Evolutionary conservation across 139 green algal genomes (phyloP).

Genomic region (Diplosphaera chodatii): DNA sequence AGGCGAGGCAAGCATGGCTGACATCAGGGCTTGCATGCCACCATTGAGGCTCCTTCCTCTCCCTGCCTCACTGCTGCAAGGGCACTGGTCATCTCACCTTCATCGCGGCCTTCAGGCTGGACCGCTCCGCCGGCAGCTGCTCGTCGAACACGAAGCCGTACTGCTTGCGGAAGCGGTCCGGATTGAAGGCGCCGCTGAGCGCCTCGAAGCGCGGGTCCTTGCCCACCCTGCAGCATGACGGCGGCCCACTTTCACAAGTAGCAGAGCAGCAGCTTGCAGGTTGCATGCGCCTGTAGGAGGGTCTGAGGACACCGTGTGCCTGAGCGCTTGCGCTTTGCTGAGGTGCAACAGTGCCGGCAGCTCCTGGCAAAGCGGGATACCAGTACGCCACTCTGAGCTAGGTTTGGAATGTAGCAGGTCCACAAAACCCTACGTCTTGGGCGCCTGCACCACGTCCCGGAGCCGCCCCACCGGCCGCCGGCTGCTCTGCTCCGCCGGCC

Average conservation of each 20-base stretch:
- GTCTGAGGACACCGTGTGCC: background rate
- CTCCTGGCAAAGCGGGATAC: no score
- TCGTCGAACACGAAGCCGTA: conserved; percentile 88
- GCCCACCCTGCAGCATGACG: conserved; percentile 23
- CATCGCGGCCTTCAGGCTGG: conserved; percentile 43
- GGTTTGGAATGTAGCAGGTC: no score
- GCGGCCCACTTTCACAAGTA: background rate
- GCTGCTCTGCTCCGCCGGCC: conserved; percentile 58
- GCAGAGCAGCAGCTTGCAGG: background rate
- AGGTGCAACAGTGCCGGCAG: no score
- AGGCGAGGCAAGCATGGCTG: no score
- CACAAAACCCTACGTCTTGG: conserved; percentile 47
- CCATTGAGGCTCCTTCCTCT: background rate
- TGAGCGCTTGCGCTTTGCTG: no score
- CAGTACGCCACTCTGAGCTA: no score
- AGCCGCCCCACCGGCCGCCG: conserved; percentile 72
- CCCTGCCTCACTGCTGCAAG: background rate
- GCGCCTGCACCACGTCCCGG: conserved; percentile 56
- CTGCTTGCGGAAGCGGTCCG: conserved; percentile 47
- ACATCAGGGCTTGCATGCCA: no score
- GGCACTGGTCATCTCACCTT: conserved; percentile 29
- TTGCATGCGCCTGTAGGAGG: background rate
- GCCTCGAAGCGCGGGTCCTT: conserved; percentile 76
- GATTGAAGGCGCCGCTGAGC: conserved; percentile 25
- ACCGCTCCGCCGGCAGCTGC: conserved; percentile 60